Conservation (phyloP, 2,329 filamentous ascomycete species). For the Neoarthrinium moseri region DNA sequence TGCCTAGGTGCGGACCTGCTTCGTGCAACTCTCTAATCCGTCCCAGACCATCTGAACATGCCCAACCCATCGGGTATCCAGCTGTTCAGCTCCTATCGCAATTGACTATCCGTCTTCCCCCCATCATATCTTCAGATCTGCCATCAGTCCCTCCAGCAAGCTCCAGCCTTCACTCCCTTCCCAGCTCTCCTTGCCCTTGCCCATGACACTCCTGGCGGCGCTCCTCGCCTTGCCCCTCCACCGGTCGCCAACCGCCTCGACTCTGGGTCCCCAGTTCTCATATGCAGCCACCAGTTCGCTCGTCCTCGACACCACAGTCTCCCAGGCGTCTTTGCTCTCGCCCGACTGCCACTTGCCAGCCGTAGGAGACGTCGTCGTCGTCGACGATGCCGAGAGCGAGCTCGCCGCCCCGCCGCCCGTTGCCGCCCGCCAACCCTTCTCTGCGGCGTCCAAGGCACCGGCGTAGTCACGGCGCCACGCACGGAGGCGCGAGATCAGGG, state of each 20-base stretch:
- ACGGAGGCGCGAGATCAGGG: conserved; percentile 67
- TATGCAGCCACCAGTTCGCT: conserved; percentile 79
- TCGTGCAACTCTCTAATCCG: too few relatives aligned
- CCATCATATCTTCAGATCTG: conserved; percentile 44
- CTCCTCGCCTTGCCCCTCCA: conserved; percentile 90
- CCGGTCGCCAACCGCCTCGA: conserved; percentile 68
- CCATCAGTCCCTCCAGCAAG: conserved; percentile 54
- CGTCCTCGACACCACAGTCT: conserved; percentile 72
- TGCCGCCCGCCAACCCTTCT: conserved; percentile 84
- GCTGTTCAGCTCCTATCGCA: not conserved
- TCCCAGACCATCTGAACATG: too few relatives aligned
- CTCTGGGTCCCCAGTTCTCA: conserved; percentile 70
- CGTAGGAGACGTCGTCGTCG: conserved; percentile 37
- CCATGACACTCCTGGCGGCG: conserved; percentile 79
- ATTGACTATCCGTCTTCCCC: not conserved
- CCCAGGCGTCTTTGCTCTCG: conserved; percentile 64
- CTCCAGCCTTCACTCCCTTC: conserved; percentile 72
- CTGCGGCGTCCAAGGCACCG: conserved; percentile 77
- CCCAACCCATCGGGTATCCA: not conserved
- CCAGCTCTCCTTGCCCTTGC: conserved; percentile 78
- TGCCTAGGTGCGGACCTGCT: too few relatives aligned
- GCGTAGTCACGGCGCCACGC: conserved; percentile 70
- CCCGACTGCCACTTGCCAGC: conserved; percentile 40
- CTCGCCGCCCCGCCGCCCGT: conserved; percentile 39
- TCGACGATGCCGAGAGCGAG: conserved; percentile 24